These are phyloP conservation scores for Basipetospora chlamydospora DNA, from an alignment of 2,329 filamentous ascomycete genomes.

Conservation along the genomic window DNA sequence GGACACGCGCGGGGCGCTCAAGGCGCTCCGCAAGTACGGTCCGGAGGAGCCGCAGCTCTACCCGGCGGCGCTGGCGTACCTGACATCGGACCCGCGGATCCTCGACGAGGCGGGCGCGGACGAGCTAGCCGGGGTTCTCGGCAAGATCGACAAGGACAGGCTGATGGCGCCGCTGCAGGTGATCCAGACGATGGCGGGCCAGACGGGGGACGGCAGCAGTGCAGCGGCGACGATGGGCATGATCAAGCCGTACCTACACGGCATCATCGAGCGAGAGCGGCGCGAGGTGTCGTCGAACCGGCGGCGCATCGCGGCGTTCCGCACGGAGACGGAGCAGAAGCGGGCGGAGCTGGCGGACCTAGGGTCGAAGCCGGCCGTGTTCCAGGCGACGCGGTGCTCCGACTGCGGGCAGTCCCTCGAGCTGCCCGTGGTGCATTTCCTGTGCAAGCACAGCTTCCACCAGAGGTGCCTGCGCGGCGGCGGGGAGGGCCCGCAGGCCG, in stretches of 20 bases:
- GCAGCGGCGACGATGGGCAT: constrained; percentile 93
- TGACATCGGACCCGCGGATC: constrained; percentile 69
- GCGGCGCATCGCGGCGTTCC: constrained; percentile 69
- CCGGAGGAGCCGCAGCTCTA: constrained; percentile 84
- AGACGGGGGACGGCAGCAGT: constrained; percentile 16
- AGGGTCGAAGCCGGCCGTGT: constrained; percentile 66
- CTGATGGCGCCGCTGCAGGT: constrained; percentile 95
- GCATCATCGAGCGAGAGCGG: constrained; percentile 78
- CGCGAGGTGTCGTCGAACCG: constrained; percentile 72
- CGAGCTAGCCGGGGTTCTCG: constrained; percentile 66
- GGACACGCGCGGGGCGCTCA: constrained; percentile 81
- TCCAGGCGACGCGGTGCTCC: constrained; percentile 79
- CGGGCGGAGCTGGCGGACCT: constrained; percentile 66
- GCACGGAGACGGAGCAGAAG: constrained; percentile 68
- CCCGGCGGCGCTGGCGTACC: constrained; percentile 80
- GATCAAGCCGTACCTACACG: constrained; percentile 81
- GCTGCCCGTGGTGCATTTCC: constrained; percentile 82
- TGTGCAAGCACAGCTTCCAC: constrained; percentile 96
- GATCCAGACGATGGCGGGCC: constrained; percentile 74
- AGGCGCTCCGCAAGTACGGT: constrained; percentile 81
- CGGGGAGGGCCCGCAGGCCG: constrained; percentile 40
- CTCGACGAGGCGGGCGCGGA: constrained; percentile 72
- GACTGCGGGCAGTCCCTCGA: constrained; percentile 68
- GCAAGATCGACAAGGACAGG: constrained; percentile 76
- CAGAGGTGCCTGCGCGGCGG: constrained; percentile 59